phyloP scores from a whole-genome alignment of 2,329 filamentous ascomycete species.

The Ophiosphaerella narmari region DNA sequence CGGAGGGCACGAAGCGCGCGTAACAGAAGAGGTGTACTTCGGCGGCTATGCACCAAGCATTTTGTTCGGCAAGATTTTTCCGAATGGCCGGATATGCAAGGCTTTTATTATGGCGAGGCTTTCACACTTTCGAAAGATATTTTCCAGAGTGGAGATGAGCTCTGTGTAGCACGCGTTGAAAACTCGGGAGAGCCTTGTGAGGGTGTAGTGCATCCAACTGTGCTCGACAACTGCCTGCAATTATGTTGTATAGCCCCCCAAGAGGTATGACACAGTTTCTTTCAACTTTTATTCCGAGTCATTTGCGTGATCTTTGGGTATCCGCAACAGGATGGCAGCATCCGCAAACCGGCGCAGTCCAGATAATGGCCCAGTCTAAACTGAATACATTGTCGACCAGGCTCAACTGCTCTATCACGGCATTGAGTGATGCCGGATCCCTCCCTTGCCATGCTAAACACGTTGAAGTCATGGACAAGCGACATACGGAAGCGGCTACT shows the following conservation, averaged over 20 bases:
- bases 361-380: not conserved
- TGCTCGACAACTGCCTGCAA: conserved; percentile 6
- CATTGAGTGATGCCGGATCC: not conserved
- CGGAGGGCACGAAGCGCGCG: not conserved
- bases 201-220: conserved; percentile 8
- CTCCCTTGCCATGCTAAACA: not conserved
- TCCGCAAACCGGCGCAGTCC: not conserved
- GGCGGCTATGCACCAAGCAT: not conserved
- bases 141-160: conserved; percentile 2
- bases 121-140: conserved; percentile 5
- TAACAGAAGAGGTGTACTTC: not conserved
- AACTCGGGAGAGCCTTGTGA: not conserved
- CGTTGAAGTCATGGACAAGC: not conserved
- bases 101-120: not conserved
- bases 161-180: not conserved
- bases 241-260: conserved; percentile 3
- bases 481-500: conserved; percentile 1
- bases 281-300: conserved; percentile 5
- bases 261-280: not conserved
- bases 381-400: not conserved
- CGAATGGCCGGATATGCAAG: not conserved
- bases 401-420: not conserved
- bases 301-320: conserved; percentile 3
- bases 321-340: conserved; percentile 4
- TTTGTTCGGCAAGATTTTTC: not conserved